A percentile compares a stretch with the other conserved stretches of the same genome.
Evolutionary conservation across 306 rosid genomes (phyloP).

Genomic region (Malus sylvestris): DNA sequence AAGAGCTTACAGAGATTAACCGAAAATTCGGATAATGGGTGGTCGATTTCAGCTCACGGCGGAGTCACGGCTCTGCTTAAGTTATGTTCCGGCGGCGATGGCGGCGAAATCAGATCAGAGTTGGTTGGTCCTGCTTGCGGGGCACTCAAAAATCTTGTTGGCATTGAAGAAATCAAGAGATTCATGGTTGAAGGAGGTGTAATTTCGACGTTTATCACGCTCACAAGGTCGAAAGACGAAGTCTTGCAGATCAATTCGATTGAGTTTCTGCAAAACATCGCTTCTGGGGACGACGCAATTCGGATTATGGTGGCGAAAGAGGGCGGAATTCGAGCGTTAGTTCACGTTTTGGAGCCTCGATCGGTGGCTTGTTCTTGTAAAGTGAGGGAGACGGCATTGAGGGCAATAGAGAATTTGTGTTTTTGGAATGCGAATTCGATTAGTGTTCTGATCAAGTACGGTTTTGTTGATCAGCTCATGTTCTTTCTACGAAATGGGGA

Average conservation of each 20-base stretch:
- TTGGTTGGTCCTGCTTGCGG: slow-evolving; percentile 66
- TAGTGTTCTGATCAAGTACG: slow-evolving; percentile 40
- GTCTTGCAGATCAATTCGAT: slow-evolving; percentile 55
- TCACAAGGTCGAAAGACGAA: slow-evolving; percentile 52
- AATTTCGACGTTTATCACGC: slow-evolving; percentile 43
- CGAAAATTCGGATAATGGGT: slow-evolving; percentile 73
- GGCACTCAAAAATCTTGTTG: slow-evolving; percentile 57
- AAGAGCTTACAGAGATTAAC: slow-evolving; percentile 63
- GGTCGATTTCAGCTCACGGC: slow-evolving; percentile 90
- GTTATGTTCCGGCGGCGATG: slow-evolving; percentile 34
- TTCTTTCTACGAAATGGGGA: slow-evolving; percentile 59
- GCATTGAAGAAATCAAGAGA: slow-evolving; percentile 73
- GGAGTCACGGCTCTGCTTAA: slow-evolving; percentile 71
- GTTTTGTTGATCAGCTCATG: slow-evolving; percentile 60
- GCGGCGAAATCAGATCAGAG: slow-evolving; percentile 27
- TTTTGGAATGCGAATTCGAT: slow-evolving; percentile 39
- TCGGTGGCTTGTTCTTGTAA: slow-evolving; percentile 38
- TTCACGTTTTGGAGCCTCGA: slow-evolving; percentile 50
- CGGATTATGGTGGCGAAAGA: slow-evolving; percentile 48
- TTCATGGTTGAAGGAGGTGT: slow-evolving; percentile 79
- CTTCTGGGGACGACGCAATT: slow-evolving; percentile 57
- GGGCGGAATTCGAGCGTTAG: slow-evolving; percentile 56
- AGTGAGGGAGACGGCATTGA: slow-evolving; percentile 47
- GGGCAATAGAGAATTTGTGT: slow-evolving; percentile 56
- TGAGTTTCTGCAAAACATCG: slow-evolving; percentile 49